Evolutionary conservation across 768 basidiomycete genomes (phyloP), one percentile per base, ranked within the genome.

Genomic region (Jaapia argillacea): DNA sequence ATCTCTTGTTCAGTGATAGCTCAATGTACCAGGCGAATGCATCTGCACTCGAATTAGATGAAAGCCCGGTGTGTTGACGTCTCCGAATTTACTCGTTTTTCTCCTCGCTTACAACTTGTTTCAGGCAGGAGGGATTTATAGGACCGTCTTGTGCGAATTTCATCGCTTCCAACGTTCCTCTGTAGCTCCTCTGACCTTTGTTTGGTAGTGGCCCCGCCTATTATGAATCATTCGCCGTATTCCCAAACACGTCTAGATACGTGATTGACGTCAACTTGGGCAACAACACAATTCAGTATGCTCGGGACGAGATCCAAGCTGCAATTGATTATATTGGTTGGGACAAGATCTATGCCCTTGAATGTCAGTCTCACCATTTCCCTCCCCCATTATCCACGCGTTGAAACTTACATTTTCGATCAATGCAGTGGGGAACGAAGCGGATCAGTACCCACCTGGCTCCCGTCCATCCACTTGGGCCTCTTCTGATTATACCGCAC

Each of bases 231-330:
- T 43, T 59, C 23, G 46, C 45, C 3, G 53, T 54, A 4, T 52
- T 62, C 37, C 56, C 56, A 2, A 45, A 53, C 21, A 44, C 51
- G 0, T 51, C 60, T 6, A 26, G 44, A 25, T 51, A 57, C 41
- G 51, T 59, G 5, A 46, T 54, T n/a, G 51, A 47, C 20, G 55
- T 60, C 25, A 62, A 62, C 47, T 51, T 62, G 7, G 60, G 58
- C 1, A 62, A 62, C 36, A 45, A 57, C 43, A 53, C 59, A 13
- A 50, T 58, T 27, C 44, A 45, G 4, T 53, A 58, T 21, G 60
- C 60, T 2, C 45, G 48, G 18, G 51, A 54, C 24, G 47, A 60
- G 36, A 51, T 57, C 7, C 27, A 38, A 20, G 59, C 59, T 7
- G 54, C 54, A 2, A 42, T 58, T 5, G 28, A 55, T 14, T 25